Conservation (phyloP, 1,139 yeast species). For the Scheffersomyces stambukii region DNA sequence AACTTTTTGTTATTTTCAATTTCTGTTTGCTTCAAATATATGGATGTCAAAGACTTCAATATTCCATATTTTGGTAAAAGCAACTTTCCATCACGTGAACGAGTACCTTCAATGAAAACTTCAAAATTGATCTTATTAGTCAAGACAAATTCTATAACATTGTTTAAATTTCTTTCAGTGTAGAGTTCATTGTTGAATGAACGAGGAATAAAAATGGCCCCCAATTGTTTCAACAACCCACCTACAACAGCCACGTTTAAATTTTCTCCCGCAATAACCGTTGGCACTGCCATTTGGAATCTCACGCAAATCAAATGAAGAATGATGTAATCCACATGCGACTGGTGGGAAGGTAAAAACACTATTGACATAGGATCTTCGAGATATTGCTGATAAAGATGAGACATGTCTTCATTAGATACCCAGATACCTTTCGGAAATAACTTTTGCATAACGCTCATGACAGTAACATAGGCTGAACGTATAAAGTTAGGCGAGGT, state of each 20-base stretch:
- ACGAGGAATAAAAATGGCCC: conserved; percentile 46
- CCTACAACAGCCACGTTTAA: conserved; percentile 63
- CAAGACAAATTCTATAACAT: conserved; percentile 50
- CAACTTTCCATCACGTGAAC: conserved; percentile 64
- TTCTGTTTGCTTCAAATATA: conserved; percentile 42
- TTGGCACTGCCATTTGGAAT: conserved; percentile 54
- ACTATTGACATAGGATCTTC: conserved; percentile 42
- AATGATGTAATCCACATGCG: conserved; percentile 63
- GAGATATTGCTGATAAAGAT: conserved; percentile 28
- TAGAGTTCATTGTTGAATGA: conserved; percentile 49
- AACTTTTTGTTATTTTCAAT: conserved; percentile 40
- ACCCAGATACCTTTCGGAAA: conserved; percentile 46
- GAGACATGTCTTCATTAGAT: conserved; percentile 27
- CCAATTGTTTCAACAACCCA: conserved; percentile 36
- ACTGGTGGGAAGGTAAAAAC: conserved; percentile 53
- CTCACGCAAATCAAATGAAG: conserved; percentile 55
- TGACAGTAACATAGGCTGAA: conserved; percentile 37
- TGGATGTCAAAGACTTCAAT: conserved; percentile 45
- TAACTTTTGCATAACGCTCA: conserved; percentile 30
- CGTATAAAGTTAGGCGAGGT: conserved; percentile 24
- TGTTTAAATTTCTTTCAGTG: conserved; percentile 53
- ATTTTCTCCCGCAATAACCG: conserved; percentile 68
- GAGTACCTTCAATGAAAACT: conserved; percentile 64
- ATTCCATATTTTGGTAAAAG: conserved; percentile 65
- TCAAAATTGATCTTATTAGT: conserved; percentile 52